A percentile compares a stretch with the other conserved stretches of the same genome.
These are phyloP conservation scores for Mycothermus thermophilus DNA, from an alignment of 495 filamentous ascomycete genomes.

Conservation along the genomic window DNA sequence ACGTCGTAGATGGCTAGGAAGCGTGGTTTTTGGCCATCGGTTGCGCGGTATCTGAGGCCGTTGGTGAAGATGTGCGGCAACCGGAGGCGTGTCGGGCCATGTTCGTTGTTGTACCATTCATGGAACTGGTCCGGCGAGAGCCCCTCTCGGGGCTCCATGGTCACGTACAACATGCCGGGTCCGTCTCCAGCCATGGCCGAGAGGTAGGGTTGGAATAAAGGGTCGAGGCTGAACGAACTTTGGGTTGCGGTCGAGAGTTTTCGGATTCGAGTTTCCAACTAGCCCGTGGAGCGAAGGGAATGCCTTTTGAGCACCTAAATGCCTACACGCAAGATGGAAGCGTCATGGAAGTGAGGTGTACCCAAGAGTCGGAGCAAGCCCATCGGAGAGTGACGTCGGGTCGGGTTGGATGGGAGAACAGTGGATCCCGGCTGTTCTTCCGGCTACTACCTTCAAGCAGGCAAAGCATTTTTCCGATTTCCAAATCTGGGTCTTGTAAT, in stretches of 20 bases:
- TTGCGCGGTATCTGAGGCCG: conserved; percentile 63
- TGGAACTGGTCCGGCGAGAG: conserved; percentile 60
- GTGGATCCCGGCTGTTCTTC: conserved; percentile 16
- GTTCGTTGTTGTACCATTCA: conserved; percentile 86
- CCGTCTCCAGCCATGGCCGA: conserved; percentile 5
- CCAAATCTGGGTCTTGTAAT: too few species aligned
- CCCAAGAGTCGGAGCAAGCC: too few species aligned
- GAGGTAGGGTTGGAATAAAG: not conserved
- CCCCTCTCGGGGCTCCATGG: conserved; percentile 55
- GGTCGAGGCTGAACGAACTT: not conserved
- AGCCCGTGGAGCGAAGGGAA: too few species aligned
- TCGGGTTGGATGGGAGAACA: too few species aligned
- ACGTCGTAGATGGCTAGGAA: conserved; percentile 75
- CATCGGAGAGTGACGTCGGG: conserved; percentile 3
- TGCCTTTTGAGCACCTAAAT: too few species aligned
- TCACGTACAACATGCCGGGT: conserved; percentile 61
- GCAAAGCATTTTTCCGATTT: conserved; percentile 16
- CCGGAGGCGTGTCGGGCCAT: conserved; percentile 63
- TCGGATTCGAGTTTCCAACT: not conserved
- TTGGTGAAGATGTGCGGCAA: conserved; percentile 54
- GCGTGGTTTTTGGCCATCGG: conserved; percentile 44
- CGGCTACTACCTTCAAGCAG: conserved; percentile 9
- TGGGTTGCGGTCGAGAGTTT: not conserved
- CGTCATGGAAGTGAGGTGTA: too few species aligned
- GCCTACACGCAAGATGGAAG: too few species aligned